A percentile compares a stretch with the other conserved stretches of the same genome.
Evolutionary conservation across 768 basidiomycete species (phyloP).

Genomic region (Atractiella rhizophila): DNA sequence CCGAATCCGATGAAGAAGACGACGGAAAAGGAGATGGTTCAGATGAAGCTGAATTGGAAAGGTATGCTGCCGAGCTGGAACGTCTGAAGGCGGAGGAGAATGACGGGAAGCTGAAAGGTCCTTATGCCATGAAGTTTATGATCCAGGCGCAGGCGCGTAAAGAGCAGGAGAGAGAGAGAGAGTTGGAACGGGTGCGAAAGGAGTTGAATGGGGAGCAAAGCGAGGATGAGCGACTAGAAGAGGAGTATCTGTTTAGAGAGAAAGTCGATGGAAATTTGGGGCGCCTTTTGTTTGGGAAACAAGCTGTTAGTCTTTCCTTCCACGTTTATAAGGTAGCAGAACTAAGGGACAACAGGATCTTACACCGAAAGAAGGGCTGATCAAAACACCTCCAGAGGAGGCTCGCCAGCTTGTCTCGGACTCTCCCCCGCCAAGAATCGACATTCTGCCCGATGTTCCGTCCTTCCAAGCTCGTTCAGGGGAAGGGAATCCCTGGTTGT

Average conservation of each 20-base stretch:
- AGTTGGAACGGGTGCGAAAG: slow-evolving; percentile 46
- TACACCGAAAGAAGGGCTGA: too few species aligned
- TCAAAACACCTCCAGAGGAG: too few species aligned
- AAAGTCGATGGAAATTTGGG: slow-evolving; percentile 23
- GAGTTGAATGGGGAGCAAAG: slow-evolving; percentile 20
- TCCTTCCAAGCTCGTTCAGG: too few species aligned
- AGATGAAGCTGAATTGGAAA: slow-evolving; percentile 27
- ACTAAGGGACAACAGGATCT: too few species aligned
- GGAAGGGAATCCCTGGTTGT: slow-evolving; percentile 62
- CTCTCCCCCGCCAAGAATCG: too few species aligned
- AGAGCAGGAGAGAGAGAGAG: slow-evolving; percentile 31
- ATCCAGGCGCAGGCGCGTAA: slow-evolving; percentile 58
- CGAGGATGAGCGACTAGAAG: slow-evolving; percentile 17
- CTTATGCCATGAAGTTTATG: slow-evolving; percentile 98
- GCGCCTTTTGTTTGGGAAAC: slow-evolving; percentile 20
- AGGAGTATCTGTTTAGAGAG: slow-evolving; percentile 21
- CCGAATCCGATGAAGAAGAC: slow-evolving; percentile 28
- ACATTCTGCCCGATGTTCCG: too few species aligned
- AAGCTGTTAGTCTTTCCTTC: slow-evolving; percentile 16
- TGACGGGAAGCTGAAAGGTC: slow-evolving; percentile 35
- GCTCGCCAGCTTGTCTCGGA: too few species aligned
- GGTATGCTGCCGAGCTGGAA: slow-evolving; percentile 22
- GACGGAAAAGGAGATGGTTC: slow-evolving; percentile 27
- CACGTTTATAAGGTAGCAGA: too few species aligned
- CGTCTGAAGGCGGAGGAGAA: slow-evolving; percentile 16